Evolutionary conservation across 176 grass and related monocot genomes (phyloP), one percentile per base, ranked within the genome.

Genomic region (Zizania latifolia): DNA sequence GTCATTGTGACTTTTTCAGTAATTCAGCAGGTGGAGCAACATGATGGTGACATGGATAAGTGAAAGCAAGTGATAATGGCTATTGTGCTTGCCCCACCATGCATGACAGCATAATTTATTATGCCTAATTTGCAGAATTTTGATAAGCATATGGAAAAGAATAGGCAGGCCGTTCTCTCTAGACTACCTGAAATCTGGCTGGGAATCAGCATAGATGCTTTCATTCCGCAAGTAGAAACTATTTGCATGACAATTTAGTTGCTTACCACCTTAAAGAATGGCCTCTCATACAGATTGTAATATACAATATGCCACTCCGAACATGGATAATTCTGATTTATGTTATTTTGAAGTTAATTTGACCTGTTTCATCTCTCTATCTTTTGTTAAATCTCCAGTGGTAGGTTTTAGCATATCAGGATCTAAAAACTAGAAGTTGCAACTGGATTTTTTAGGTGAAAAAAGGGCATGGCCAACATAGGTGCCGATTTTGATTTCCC

Each of bases 171-270:
- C 43, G 35, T 41, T 87, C 31, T 78, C 63, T 53, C 23, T 34
- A 46, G 21, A 78, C 40, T 68, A 74, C 61, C 41, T 54, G 22
- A 58, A 83, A 59, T 51, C 59, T 31, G 71, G 46, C 58, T 14
- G 7, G 19, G 79, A 72, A 65, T 68, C 21, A 62, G 27, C 24
- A 79, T 68, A 65, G 69, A 74, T 6, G 37, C n/a, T n/a, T 50
- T 68, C 71, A 54, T 84, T 88, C 81, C 37, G 69, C 62, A 88
- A 75, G 75, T 22, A 29, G 62, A 83, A 83, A 69, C 53, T 62
- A 83, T 62, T 79, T 39, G 43, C 11, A 5, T 56, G 72, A 71
- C 36, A 83, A 73, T n/a, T 43, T 46, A 46, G 44, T 84, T 70
- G 75, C 79, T 44, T 63, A 58, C 48, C 58, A 75, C 69, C 61